phyloP scores from a whole-genome alignment of 129 eudicot species.

The Mikania micrantha region DNA sequence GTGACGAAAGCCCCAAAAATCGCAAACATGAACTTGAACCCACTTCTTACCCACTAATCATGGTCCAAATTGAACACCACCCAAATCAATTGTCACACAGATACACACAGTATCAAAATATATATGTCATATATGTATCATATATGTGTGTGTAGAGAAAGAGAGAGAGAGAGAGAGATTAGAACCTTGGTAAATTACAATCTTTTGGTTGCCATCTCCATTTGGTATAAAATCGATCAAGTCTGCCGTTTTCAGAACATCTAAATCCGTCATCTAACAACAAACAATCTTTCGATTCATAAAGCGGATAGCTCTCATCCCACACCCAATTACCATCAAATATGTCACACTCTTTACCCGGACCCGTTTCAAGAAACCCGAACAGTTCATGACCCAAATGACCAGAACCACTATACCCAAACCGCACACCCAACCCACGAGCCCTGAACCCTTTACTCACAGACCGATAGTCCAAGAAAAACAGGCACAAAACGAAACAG shows the following conservation, averaged over 20 bases:
- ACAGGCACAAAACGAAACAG: slow-evolving; percentile 36
- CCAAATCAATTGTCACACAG: neutral
- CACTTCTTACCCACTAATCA: neutral
- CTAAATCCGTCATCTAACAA: slow-evolving; percentile 75
- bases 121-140: neutral
- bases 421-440: slow-evolving; percentile 37
- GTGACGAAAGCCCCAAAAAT: slow-evolving; percentile 1
- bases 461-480: slow-evolving; percentile 51
- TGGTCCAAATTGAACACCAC: neutral
- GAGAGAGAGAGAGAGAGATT: neutral
- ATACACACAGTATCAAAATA: neutral
- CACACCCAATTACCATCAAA: slow-evolving; percentile 76
- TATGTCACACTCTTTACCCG: slow-evolving; percentile 46
- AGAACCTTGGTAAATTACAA: slow-evolving; percentile 83
- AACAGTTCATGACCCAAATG: slow-evolving; percentile 17
- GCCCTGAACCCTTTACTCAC: slow-evolving; percentile 26
- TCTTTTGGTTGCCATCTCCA: slow-evolving; percentile 93
- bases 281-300: slow-evolving; percentile 60
- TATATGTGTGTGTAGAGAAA: no score
- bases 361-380: slow-evolving; percentile 56
- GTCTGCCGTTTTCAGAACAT: slow-evolving; percentile 70
- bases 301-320: slow-evolving; percentile 84
- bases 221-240: slow-evolving; percentile 61
- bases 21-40: slow-evolving; percentile 5
- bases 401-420: slow-evolving; percentile 30